Evolutionary conservation across 495 filamentous ascomycete species (phyloP).

Genomic region (Talaromyces wortmannii): DNA sequence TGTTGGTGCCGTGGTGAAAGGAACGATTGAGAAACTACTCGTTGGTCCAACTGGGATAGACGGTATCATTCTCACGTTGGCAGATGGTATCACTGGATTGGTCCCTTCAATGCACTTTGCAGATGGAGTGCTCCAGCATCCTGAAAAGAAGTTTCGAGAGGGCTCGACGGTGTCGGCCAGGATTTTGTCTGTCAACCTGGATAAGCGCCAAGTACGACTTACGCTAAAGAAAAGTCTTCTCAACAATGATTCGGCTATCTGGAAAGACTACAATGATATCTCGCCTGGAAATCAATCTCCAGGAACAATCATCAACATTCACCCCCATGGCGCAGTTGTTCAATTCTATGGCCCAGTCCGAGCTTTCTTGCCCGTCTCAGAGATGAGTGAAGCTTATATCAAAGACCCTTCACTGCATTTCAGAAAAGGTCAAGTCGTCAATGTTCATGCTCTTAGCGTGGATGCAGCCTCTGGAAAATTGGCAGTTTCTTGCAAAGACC

Average conservation of each 20-base stretch:
- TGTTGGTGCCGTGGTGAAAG: conserved; percentile 74
- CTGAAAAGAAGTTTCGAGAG: conserved; percentile 91
- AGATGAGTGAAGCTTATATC: conserved; percentile 97
- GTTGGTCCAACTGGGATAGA: conserved; percentile 64
- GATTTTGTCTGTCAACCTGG: conserved; percentile 71
- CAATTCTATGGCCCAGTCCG: conserved; percentile 83
- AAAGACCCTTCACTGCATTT: conserved; percentile 86
- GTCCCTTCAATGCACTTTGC: conserved; percentile 84
- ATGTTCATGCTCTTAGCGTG: conserved; percentile 73
- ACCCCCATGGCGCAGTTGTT: conserved; percentile 74
- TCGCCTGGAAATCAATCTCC: conserved; percentile 63
- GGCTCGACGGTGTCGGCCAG: conserved; percentile 76
- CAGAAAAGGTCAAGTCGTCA: conserved; percentile 81
- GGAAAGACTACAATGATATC: conserved; percentile 68
- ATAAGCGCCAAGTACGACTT: conserved; percentile 73
- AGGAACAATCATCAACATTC: conserved; percentile 77
- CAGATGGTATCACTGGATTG: conserved; percentile 79
- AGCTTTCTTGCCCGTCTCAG: conserved; percentile 82
- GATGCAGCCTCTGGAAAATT: conserved; percentile 64
- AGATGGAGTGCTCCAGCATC: conserved; percentile 80
- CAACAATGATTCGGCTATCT: conserved; percentile 71
- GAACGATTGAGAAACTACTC: conserved; percentile 77
- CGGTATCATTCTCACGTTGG: conserved; percentile 73
- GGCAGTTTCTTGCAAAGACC: conserved; percentile 89
- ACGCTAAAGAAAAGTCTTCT: conserved; percentile 92